A percentile compares a stretch with the other conserved stretches of the same genome.
phyloP scores from a whole-genome alignment of 495 filamentous ascomycete species.

The Aspergillus cavernicola region DNA sequence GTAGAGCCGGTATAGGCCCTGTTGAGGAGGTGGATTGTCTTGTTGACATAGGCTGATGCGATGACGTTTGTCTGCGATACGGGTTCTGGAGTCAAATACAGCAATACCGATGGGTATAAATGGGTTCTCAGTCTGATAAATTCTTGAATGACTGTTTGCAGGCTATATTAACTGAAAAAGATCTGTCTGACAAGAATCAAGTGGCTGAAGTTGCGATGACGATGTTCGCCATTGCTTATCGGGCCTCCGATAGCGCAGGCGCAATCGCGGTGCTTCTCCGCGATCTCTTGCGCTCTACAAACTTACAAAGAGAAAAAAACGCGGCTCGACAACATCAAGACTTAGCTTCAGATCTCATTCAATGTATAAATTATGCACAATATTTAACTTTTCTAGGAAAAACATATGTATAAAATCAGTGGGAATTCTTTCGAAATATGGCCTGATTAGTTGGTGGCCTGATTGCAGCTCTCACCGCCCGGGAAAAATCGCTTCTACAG shows the following conservation, averaged over 20 bases:
- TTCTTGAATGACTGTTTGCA: not conserved
- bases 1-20: not conserved
- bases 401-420: no score
- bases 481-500: conserved; percentile 3
- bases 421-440: not conserved
- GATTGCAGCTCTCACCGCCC: conserved; percentile 22
- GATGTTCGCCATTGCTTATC: conserved; percentile 1
- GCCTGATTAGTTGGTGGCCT: conserved; percentile 10
- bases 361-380: no score
- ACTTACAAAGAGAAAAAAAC: no score
- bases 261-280: not conserved
- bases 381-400: no score
- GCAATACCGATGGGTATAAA: not conserved
- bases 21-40: not conserved
- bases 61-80: not conserved
- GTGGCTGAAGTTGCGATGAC: not conserved
- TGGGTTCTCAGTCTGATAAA: not conserved
- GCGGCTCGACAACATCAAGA: no score
- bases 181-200: not conserved
- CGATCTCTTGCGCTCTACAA: not conserved
- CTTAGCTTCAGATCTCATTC: no score
- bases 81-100: not conserved
- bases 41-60: not conserved
- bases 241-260: conserved; percentile 2
- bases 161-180: not conserved